Base-by-base conservation (phyloP, 495 filamentous ascomycete species). In the Hyaloscypha bicolor region DNA sequence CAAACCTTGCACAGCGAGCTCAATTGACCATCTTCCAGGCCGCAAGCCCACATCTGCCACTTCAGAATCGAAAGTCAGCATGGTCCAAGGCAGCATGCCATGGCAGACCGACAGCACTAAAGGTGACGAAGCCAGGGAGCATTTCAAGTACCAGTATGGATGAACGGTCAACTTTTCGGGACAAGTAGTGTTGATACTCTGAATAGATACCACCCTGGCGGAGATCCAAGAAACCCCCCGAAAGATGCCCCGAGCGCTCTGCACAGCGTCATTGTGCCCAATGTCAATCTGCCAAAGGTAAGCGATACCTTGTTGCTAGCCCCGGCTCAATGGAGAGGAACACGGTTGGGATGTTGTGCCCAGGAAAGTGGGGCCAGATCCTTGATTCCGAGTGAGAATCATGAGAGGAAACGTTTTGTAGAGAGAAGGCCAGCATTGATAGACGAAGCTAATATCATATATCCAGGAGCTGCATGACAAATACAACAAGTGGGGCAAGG, bases 401-500 rank as follows among this genome's bases (percentile, higher is more conserved):
- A 19, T 2, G 42, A 14, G 16, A 48, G 42, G 11, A 14, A 16
- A 48, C 16, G 3, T 12, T 48, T 19, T 19, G 16, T 48, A 12
- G 8, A 37, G 35, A 37, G 29, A 21, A 45, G 19, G 12, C 9
- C n/a, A 31, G 19, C 59, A 59, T 32, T 58, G 42, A 21, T 31
- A 51, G n/a, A 63, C 35, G 30, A 31, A 70, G 72, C 72, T 78
- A 60, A 77, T 62, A 55, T 55, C 53, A n/a, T 68, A 53, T 58
- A 9, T 63, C 21, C 69, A 97, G 95, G 81, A 86, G 59, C 86
- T 96, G 64, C 95, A 99, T 81, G 95, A 98, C 72, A 88, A 88
- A 78, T 98, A 88, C 86, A 99, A 99, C 88, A 99, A 99, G 86
- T 97, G 89, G 85, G 95, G 94, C 79, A 98, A 97, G 87, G 95